These are phyloP conservation scores for Podaxis sp. DNA, from an alignment of 768 basidiomycete genomes.

Conservation along the genomic window DNA sequence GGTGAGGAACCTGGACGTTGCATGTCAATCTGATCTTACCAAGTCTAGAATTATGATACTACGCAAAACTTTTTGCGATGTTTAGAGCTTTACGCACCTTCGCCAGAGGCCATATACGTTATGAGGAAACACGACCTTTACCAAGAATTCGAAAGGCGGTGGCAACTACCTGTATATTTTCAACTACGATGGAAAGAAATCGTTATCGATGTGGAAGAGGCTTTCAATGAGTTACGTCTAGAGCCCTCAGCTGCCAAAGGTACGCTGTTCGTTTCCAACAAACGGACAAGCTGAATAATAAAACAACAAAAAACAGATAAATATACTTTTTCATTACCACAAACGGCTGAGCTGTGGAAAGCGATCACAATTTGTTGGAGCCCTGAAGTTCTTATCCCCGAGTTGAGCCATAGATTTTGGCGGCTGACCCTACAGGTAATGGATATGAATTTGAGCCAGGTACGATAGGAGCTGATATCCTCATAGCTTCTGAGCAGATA, in stretches of 20 bases:
- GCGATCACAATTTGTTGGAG: conserved; percentile 86
- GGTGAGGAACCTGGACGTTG: conserved; percentile 42
- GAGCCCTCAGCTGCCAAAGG: conserved; percentile 43
- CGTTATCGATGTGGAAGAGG: conserved; percentile 71
- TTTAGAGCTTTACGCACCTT: conserved; percentile 82
- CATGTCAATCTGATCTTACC: not conserved
- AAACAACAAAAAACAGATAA: conserved; percentile 19
- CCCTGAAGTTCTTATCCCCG: conserved; percentile 79
- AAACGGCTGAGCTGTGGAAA: conserved; percentile 67
- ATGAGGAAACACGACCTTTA: conserved; percentile 78
- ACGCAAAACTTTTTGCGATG: conserved; percentile 81
- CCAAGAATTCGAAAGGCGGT: conserved; percentile 73
- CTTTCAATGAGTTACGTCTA: conserved; percentile 44
- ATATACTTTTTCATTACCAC: conserved; percentile 31
- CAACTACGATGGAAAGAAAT: conserved; percentile 98
- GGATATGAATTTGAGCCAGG: conserved; percentile 18
- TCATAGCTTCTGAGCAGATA: conserved; percentile 78
- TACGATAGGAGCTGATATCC: not conserved
- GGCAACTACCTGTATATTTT: conserved; percentile 97
- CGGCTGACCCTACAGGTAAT: conserved; percentile 82
- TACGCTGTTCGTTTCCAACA: conserved; percentile 21
- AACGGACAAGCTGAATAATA: conserved; percentile 2
- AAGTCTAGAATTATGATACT: conserved; percentile 76
- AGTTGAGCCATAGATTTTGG: conserved; percentile 88
- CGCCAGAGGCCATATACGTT: conserved; percentile 60